Evolutionary conservation across 441 rosid genomes (phyloP).

Genomic region (Kokia cookei): DNA sequence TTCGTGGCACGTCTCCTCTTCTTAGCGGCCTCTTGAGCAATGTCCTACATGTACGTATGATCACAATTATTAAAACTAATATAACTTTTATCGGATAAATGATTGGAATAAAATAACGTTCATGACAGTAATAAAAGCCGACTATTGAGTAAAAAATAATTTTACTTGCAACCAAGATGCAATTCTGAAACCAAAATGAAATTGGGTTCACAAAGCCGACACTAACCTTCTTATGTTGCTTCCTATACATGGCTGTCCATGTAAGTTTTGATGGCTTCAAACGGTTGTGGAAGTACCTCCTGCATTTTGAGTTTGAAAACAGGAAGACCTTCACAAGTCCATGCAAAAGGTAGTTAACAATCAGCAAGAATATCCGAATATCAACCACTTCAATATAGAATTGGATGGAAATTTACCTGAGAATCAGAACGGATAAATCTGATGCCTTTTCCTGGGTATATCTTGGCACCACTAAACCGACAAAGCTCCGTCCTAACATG

Average conservation of each 20-base stretch:
- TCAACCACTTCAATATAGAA: background rate
- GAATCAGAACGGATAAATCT: constrained; percentile 75
- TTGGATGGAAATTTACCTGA: constrained; percentile 35
- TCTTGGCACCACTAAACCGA: background rate
- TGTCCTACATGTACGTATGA: constrained; percentile 32
- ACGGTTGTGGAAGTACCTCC: constrained; percentile 78
- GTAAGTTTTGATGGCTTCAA: constrained; percentile 89
- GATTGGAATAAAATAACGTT: background rate
- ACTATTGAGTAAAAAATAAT: background rate
- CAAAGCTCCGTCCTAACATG: constrained; percentile 3
- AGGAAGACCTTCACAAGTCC: constrained; percentile 52
- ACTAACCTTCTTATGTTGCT: constrained; percentile 80
- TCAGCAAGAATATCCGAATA: background rate
- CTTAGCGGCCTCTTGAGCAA: constrained; percentile 78
- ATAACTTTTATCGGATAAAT: background rate
- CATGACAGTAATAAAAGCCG: too few species aligned
- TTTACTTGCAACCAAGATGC: background rate
- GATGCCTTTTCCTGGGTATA: constrained; percentile 79
- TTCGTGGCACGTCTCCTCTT: constrained; percentile 71
- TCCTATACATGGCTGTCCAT: constrained; percentile 89
- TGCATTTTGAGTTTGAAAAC: constrained; percentile 75
- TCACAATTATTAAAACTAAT: background rate
- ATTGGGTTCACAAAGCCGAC: background rate
- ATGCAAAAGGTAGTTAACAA: background rate
- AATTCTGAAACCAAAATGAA: background rate